Evolutionary conservation across 139 green algal genomes (phyloP).

Genomic region (Bryopsis sp.): DNA sequence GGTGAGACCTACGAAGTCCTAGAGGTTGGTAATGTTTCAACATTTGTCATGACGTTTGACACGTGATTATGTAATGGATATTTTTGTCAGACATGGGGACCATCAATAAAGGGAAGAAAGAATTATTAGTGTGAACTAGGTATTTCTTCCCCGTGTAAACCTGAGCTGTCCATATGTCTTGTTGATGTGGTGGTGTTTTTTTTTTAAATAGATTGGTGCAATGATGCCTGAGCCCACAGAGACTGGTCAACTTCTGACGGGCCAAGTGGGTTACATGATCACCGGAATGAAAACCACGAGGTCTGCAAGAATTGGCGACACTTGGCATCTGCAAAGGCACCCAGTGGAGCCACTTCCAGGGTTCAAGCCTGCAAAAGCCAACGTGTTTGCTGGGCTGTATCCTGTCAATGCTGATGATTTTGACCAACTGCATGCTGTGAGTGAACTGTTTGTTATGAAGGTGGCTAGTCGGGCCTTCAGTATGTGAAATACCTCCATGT

Average conservation of each 20-base stretch:
- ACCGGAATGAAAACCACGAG: constrained; percentile 66
- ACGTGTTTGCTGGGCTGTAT: constrained; percentile 86
- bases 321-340: constrained; percentile 37
- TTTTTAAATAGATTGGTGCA: constrained; percentile 43
- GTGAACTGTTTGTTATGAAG: background rate
- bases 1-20: constrained; percentile 55
- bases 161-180: no score
- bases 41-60: no score
- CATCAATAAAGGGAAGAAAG: no score
- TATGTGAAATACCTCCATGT: no score
- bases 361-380: constrained; percentile 62
- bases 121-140: no score
- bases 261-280: constrained; percentile 86
- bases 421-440: constrained; percentile 40
- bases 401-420: constrained; percentile 52
- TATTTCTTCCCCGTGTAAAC: no score
- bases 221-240: constrained; percentile 48
- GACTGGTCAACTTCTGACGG: constrained; percentile 50
- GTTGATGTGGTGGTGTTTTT: constrained; percentile 17
- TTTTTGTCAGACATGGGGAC: no score
- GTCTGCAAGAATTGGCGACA: constrained; percentile 70
- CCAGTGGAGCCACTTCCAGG: constrained; percentile 39
- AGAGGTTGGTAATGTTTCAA: constrained; percentile 35
- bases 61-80: no score
- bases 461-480: no score